Evolutionary conservation across 2,329 filamentous ascomycete genomes (phyloP).

Genomic region (Knufia fluminis): DNA sequence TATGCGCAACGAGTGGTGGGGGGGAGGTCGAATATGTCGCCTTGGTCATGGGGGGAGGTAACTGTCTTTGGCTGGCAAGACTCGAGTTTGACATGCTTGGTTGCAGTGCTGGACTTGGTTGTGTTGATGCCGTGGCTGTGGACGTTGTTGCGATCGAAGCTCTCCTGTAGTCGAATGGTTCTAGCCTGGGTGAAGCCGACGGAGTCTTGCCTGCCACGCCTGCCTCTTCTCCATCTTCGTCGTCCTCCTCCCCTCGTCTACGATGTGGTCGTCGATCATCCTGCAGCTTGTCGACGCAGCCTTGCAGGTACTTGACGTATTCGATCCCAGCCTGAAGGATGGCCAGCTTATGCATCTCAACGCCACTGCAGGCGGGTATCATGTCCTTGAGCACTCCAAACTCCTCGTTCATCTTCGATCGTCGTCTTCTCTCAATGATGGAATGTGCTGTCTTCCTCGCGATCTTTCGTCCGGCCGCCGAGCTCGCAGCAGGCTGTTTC

Average conservation of each 20-base stretch:
- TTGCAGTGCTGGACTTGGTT: slow-evolving; percentile 1
- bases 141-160: slow-evolving; percentile 10
- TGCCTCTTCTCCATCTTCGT: slow-evolving; percentile 12
- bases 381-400: slow-evolving; percentile 87
- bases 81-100: slow-evolving; percentile 11
- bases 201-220: not conserved
- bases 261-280: slow-evolving; percentile 30
- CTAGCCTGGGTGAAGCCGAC: not conserved
- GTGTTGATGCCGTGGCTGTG: slow-evolving; percentile 3
- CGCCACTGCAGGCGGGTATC: slow-evolving; percentile 88
- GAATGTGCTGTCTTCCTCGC: slow-evolving; percentile 94
- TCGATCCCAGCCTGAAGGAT: slow-evolving; percentile 95
- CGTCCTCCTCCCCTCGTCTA: slow-evolving; percentile 7
- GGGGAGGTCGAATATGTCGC: slow-evolving; percentile 27
- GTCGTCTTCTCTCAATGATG: slow-evolving; percentile 76
- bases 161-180: not conserved
- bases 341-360: slow-evolving; percentile 95
- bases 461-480: slow-evolving; percentile 84
- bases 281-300: slow-evolving; percentile 45
- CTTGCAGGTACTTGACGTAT: slow-evolving; percentile 71
- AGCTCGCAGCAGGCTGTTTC: slow-evolving; percentile 67
- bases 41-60: slow-evolving; percentile 19
- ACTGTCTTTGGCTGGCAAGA: slow-evolving; percentile 7
- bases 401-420: slow-evolving; percentile 99
- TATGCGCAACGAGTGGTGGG: slow-evolving; percentile 27